Evolutionary conservation across 2,329 filamentous ascomycete species (phyloP).

Genomic region (Neonectria punicea): DNA sequence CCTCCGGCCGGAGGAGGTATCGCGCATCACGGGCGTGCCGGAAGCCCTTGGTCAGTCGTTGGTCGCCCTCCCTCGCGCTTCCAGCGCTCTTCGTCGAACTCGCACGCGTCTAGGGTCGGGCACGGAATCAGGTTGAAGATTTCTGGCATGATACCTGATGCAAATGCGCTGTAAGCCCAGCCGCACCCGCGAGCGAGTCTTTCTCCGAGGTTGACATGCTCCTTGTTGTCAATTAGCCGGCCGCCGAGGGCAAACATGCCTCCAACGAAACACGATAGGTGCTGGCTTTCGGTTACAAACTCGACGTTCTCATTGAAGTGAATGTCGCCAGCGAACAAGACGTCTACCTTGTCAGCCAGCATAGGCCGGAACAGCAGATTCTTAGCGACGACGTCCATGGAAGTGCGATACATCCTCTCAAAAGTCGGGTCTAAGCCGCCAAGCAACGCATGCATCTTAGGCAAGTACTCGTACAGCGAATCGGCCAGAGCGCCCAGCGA

Average conservation of each 20-base stretch:
- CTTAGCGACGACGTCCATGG: slow-evolving; percentile 67
- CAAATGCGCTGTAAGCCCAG: slow-evolving; percentile 66
- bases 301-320: slow-evolving; percentile 36
- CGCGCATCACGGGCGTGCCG: slow-evolving; percentile 63
- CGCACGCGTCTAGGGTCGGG: slow-evolving; percentile 47
- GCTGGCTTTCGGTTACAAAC: slow-evolving; percentile 48
- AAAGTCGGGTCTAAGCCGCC: slow-evolving; percentile 72
- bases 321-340: slow-evolving; percentile 74
- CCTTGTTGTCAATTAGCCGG: slow-evolving; percentile 66
- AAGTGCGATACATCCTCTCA: slow-evolving; percentile 68
- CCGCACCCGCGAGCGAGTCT: slow-evolving; percentile 64
- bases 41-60: slow-evolving; percentile 65
- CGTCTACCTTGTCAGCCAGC: slow-evolving; percentile 67
- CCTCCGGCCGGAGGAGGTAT: slow-evolving; percentile 64
- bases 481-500: slow-evolving; percentile 66
- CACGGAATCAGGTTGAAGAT: slow-evolving; percentile 60
- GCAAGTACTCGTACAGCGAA: slow-evolving; percentile 69
- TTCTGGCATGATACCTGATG: slow-evolving; percentile 70
- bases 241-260: slow-evolving; percentile 73
- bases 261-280: slow-evolving; percentile 73
- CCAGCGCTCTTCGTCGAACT: slow-evolving; percentile 42
- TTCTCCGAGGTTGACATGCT: slow-evolving; percentile 60
- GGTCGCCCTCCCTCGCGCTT: slow-evolving; percentile 23
- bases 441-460: slow-evolving; percentile 72
- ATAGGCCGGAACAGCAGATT: slow-evolving; percentile 78